Percentiles rank a stretch among this genome's conserved stretches.
phyloP scores from a whole-genome alignment of 768 basidiomycete species.

The Termitomyces sp. region DNA sequence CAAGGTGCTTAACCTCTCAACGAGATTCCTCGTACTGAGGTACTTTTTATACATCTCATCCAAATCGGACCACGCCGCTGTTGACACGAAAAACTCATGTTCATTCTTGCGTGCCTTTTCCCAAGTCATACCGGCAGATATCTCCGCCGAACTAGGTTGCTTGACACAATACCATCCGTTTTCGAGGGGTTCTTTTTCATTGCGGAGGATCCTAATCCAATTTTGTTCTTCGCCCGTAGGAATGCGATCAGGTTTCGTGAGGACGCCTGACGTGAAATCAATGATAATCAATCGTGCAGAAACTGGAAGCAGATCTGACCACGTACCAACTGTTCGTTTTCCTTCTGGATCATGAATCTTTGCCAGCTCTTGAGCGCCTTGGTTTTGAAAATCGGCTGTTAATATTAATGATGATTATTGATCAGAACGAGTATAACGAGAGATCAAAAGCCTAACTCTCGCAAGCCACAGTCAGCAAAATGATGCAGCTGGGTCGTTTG shows the following conservation, averaged over 20 bases:
- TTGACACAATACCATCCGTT: constrained; percentile 63
- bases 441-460: constrained; percentile 42
- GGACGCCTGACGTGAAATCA: constrained; percentile 40
- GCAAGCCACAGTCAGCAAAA: constrained; percentile 59
- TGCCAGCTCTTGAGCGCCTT: constrained; percentile 65
- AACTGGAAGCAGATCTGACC: background rate
- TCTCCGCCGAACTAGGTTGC: constrained; percentile 45
- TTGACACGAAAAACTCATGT: constrained; percentile 47
- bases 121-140: constrained; percentile 53
- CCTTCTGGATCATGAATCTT: constrained; percentile 57
- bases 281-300: background rate
- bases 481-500: constrained; percentile 52
- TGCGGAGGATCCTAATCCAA: constrained; percentile 56
- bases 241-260: constrained; percentile 75
- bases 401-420: background rate
- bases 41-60: constrained; percentile 44
- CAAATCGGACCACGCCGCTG: constrained; percentile 48
- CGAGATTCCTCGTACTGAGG: constrained; percentile 52
- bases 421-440: background rate
- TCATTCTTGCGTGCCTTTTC: constrained; percentile 53
- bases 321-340: constrained; percentile 62
- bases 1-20: constrained; percentile 51
- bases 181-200: constrained; percentile 43
- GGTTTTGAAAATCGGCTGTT: constrained; percentile 76
- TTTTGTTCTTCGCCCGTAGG: constrained; percentile 43